A percentile compares a stretch with the other conserved stretches of the same genome.
Evolutionary conservation across 2,329 filamentous ascomycete genomes (phyloP).

Genomic region (Clonostachys rhizophaga): DNA sequence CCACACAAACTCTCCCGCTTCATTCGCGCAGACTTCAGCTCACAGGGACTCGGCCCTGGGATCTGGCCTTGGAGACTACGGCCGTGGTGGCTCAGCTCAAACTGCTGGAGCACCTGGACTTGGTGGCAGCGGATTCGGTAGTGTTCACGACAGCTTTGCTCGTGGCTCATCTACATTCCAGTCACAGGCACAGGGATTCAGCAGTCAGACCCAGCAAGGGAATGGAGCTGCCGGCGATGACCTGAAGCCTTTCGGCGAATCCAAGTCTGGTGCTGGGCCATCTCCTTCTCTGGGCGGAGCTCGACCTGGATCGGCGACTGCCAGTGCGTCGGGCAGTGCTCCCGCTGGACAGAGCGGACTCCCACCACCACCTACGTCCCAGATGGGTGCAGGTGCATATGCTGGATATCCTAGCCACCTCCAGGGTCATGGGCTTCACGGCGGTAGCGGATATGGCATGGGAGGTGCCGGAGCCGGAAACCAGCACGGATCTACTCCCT

Average conservation of each 20-base stretch:
- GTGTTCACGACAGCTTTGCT: constrained; percentile 49
- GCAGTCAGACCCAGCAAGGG: constrained; percentile 41
- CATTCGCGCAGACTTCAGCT: constrained; percentile 49
- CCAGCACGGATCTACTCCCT: constrained; percentile 48
- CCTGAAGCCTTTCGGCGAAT: constrained; percentile 54
- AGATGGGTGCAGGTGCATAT: constrained; percentile 44
- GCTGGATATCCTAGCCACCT: constrained; percentile 51
- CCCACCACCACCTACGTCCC: constrained; percentile 50
- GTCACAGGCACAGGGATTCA: constrained; percentile 50
- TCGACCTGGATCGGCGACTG: constrained; percentile 54
- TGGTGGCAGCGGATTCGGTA: constrained; percentile 45
- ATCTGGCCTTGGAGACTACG: constrained; percentile 50
- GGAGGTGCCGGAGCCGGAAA: constrained; percentile 42
- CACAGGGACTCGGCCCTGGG: constrained; percentile 45
- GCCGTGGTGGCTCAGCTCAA: constrained; percentile 37
- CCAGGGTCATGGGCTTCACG: constrained; percentile 48
- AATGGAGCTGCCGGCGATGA: constrained; percentile 39
- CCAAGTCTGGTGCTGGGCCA: constrained; percentile 48
- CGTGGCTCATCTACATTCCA: constrained; percentile 50
- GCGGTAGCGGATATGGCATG: constrained; percentile 50
- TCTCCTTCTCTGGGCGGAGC: constrained; percentile 51
- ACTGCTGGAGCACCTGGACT: constrained; percentile 28
- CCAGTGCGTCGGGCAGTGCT: constrained; percentile 45
- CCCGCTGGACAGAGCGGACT: constrained; percentile 46
- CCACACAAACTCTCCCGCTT: constrained; percentile 47